Evolutionary conservation across 495 filamentous ascomycete species (phyloP).

Genomic region (Letharia lupina): DNA sequence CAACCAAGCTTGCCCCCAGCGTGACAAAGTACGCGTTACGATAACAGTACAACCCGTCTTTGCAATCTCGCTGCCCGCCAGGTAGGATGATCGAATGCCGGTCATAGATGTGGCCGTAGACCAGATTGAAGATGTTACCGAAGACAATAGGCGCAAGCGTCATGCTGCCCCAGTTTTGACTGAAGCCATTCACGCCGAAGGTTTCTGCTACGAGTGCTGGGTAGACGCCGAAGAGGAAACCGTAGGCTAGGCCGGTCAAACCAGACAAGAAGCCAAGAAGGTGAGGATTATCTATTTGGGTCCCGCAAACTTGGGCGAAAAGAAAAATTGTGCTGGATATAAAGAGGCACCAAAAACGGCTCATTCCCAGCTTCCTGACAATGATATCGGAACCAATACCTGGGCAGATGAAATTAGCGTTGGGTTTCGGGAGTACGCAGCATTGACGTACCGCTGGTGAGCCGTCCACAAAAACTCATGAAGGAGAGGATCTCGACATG

Average conservation of each 20-base stretch:
- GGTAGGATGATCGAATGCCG: conserved; percentile 58
- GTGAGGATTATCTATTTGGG: conserved; percentile 73
- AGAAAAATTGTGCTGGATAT: conserved; percentile 70
- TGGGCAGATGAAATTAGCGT: conserved; percentile 24
- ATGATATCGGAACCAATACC: conserved; percentile 87
- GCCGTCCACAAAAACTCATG: conserved; percentile 71
- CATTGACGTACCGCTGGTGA: conserved; percentile 54
- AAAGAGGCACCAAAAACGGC: conserved; percentile 83
- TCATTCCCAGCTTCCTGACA: conserved; percentile 67
- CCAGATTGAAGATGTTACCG: conserved; percentile 84
- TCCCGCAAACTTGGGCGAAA: conserved; percentile 68
- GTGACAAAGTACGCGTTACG: conserved; percentile 73
- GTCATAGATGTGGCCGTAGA: conserved; percentile 79
- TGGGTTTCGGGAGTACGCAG: background rate
- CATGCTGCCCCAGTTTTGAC: conserved; percentile 92
- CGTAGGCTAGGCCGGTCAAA: conserved; percentile 84
- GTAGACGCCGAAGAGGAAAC: conserved; percentile 90
- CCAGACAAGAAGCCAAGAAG: conserved; percentile 67
- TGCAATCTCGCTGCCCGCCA: conserved; percentile 65
- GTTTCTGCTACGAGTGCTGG: conserved; percentile 85
- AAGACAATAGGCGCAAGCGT: conserved; percentile 76
- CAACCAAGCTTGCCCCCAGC: conserved; percentile 62
- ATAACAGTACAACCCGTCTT: conserved; percentile 76
- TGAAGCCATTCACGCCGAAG: conserved; percentile 83
- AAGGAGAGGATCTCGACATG: conserved; percentile 91